A percentile compares a stretch with the other conserved stretches of the same genome.
These are phyloP conservation scores for Rubroshorea leprosula DNA, from an alignment of 345 rosid species.

Conservation along the genomic window DNA sequence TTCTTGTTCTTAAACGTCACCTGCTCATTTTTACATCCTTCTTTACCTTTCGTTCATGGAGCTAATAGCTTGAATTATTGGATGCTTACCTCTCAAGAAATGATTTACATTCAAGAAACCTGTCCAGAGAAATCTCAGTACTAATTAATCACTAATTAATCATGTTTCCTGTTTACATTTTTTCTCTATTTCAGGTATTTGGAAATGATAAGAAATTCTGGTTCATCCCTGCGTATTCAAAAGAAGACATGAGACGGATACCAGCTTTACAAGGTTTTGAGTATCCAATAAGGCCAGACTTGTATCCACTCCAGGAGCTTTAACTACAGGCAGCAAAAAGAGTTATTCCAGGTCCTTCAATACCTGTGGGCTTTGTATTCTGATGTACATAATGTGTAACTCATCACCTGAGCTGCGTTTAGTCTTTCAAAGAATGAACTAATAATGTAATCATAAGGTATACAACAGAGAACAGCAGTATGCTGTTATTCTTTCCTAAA, in stretches of 20 bases:
- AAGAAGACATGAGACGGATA: neutral
- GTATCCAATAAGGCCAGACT: neutral
- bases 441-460: too few species aligned
- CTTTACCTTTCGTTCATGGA: too few species aligned
- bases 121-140: neutral
- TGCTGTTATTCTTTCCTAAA: too few species aligned
- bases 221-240: neutral
- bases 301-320: neutral
- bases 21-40: too few species aligned
- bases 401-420: too few species aligned
- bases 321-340: neutral
- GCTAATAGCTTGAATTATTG: too few species aligned
- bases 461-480: too few species aligned
- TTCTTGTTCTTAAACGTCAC: too few species aligned
- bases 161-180: neutral
- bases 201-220: neutral
- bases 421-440: too few species aligned
- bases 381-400: neutral
- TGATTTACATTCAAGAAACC: neutral
- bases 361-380: neutral
- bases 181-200: neutral
- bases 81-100: too few species aligned
- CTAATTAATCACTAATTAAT: too few species aligned
- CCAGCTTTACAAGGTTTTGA: neutral
- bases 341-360: neutral